Conservation (phyloP, 352 stramenopile genomes). For the Pythium diclinum region DNA sequence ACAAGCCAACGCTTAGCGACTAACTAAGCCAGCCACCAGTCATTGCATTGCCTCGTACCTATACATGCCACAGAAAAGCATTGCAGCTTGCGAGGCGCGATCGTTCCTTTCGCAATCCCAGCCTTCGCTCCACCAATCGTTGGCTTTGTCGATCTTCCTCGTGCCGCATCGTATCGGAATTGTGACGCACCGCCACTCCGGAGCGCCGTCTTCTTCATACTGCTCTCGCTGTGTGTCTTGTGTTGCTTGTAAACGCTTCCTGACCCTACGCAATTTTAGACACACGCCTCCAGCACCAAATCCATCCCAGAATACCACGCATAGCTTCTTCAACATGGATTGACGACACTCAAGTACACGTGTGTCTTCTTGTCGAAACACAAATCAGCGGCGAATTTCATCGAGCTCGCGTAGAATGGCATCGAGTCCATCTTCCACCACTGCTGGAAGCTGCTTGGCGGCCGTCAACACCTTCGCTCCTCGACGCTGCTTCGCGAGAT, state of each 20-base stretch:
- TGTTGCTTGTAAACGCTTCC: neutral
- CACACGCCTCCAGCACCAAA: neutral
- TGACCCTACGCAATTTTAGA: neutral
- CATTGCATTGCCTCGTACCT: constrained; percentile 24
- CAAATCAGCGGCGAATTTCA: neutral
- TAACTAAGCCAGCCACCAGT: too few relatives aligned
- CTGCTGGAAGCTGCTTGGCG: neutral
- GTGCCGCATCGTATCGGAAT: neutral
- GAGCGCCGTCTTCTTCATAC: neutral
- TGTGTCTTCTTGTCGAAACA: neutral
- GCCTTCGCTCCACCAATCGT: neutral
- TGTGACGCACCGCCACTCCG: neutral
- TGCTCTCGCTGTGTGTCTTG: neutral
- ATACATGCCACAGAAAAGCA: constrained; percentile 62
- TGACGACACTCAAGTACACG: neutral
- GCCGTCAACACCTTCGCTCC: neutral
- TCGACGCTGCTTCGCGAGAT: constrained; percentile 5
- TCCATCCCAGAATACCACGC: neutral
- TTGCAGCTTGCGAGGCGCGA: constrained; percentile 39
- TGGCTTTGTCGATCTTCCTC: neutral
- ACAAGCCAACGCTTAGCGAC: too few relatives aligned
- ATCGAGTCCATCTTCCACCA: constrained; percentile 10
- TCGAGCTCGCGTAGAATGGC: constrained; percentile 17
- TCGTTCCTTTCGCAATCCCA: constrained; percentile 19
- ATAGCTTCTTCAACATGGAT: neutral